These are phyloP conservation scores for Diaporthe citriasiana DNA, from an alignment of 2,329 filamentous ascomycete genomes.

Conservation along the genomic window DNA sequence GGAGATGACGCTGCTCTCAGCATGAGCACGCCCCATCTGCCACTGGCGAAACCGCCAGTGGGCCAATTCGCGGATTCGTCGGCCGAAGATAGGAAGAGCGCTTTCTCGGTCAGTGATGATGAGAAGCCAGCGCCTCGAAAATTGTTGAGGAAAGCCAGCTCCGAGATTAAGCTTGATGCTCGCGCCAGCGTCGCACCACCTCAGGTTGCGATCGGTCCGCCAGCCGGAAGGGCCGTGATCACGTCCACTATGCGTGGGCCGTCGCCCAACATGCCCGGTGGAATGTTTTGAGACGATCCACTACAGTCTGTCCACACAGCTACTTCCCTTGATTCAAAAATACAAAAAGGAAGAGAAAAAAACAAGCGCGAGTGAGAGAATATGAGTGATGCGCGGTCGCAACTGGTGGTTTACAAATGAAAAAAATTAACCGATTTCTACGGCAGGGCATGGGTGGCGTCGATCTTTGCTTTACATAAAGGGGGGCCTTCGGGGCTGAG, in stretches of 20 bases:
- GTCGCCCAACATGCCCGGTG: constrained; percentile 50
- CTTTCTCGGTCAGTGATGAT: constrained; percentile 55
- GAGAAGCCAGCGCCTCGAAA: constrained; percentile 56
- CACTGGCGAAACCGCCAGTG: constrained; percentile 44
- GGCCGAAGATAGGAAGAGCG: constrained; percentile 47
- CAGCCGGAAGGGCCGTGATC: constrained; percentile 53
- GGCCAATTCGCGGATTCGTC: constrained; percentile 37
- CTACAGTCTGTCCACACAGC: neutral
- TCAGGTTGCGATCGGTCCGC: constrained; percentile 51
- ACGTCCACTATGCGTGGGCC: constrained; percentile 48
- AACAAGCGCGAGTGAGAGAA: neutral
- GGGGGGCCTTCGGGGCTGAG: constrained; percentile 46
- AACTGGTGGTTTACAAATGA: constrained; percentile 34
- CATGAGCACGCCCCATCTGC: constrained; percentile 51
- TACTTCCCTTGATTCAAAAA: neutral
- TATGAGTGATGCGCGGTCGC: constrained; percentile 18
- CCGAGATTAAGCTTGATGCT: constrained; percentile 53
- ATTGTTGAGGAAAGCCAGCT: constrained; percentile 59
- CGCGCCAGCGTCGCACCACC: constrained; percentile 46
- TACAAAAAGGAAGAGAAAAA: neutral
- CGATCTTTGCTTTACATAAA: constrained; percentile 43
- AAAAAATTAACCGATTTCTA: constrained; percentile 18
- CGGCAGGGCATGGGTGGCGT: constrained; percentile 32
- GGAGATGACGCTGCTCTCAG: constrained; percentile 47
- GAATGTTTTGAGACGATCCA: constrained; percentile 51